These are phyloP conservation scores for Ceriops tagal DNA, from an alignment of 345 rosid species.

Conservation along the genomic window DNA sequence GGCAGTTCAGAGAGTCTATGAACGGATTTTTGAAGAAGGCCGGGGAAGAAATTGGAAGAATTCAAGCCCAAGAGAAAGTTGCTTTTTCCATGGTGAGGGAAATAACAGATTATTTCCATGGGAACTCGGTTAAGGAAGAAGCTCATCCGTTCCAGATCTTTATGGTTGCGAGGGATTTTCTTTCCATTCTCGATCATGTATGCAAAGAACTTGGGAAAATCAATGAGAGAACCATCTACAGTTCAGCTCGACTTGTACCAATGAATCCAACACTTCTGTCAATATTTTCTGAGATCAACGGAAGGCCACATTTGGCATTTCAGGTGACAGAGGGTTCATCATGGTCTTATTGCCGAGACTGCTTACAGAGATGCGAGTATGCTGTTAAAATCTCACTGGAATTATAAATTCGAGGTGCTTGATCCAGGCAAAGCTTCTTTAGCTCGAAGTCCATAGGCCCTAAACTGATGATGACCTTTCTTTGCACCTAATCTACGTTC, in stretches of 20 bases:
- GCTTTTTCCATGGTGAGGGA: slow-evolving; percentile 59
- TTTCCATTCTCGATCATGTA: slow-evolving; percentile 76
- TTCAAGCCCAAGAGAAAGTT: slow-evolving; percentile 45
- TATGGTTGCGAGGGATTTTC: slow-evolving; percentile 78
- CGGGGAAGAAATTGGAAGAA: slow-evolving; percentile 54
- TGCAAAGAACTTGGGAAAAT: slow-evolving; percentile 90
- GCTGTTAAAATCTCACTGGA: background rate
- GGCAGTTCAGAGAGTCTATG: slow-evolving; percentile 60
- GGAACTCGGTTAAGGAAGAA: slow-evolving; percentile 71
- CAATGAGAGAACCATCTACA: slow-evolving; percentile 68
- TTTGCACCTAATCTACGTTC: background rate
- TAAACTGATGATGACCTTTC: background rate
- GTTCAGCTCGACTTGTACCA: slow-evolving; percentile 47
- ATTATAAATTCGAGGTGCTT: background rate
- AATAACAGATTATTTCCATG: slow-evolving; percentile 88
- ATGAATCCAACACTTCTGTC: slow-evolving; percentile 32
- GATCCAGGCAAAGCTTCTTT: background rate
- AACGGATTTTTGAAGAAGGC: slow-evolving; percentile 58
- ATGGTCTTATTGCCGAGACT: slow-evolving; percentile 6
- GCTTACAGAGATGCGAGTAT: background rate
- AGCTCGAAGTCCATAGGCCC: background rate
- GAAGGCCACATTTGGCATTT: slow-evolving; percentile 33
- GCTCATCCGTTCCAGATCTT: slow-evolving; percentile 76
- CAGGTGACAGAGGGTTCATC: slow-evolving; percentile 39
- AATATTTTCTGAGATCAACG: slow-evolving; percentile 44